A percentile compares a stretch with the other conserved stretches of the same genome.
Evolutionary conservation across 257 asterid genomes (phyloP).

Genomic region (Solanum neorickii): DNA sequence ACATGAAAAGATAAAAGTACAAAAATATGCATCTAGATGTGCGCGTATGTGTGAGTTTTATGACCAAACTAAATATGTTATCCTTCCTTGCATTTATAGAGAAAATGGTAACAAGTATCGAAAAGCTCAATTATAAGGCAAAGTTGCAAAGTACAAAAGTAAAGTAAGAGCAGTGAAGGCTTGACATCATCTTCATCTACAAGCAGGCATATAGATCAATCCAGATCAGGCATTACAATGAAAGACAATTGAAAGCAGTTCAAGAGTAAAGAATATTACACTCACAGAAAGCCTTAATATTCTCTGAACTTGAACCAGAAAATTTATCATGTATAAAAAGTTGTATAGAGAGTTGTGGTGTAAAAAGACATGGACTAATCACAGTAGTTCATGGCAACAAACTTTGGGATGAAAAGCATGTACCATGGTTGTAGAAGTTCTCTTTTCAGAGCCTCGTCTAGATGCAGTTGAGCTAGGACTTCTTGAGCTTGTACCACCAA

Average conservation of each 20-base stretch:
- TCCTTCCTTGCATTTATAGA: not conserved
- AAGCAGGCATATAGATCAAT: not conserved
- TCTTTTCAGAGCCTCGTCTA: constrained; percentile 54
- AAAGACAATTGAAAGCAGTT: not conserved
- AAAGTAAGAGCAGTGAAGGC: not conserved
- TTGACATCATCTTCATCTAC: not conserved
- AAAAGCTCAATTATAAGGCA: not conserved
- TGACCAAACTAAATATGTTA: not conserved
- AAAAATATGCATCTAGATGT: not conserved
- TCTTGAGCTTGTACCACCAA: constrained; percentile 37
- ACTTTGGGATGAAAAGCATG: not conserved
- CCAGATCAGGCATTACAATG: not conserved
- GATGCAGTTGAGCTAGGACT: constrained; percentile 46
- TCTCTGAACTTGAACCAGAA: not conserved
- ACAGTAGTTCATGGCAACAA: not conserved
- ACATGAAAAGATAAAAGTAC: not conserved
- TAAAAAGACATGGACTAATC: not conserved
- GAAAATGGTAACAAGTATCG: not conserved
- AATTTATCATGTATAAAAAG: not conserved
- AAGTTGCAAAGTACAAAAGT: not conserved
- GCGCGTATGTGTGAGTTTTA: not conserved
- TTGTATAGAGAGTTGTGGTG: not conserved
- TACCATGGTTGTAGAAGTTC: constrained; percentile 53
- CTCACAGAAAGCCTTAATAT: not conserved
- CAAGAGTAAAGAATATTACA: not conserved